Evolutionary conservation across 495 filamentous ascomycete genomes (phyloP).

Genomic region (Neurospora hispaniola): DNA sequence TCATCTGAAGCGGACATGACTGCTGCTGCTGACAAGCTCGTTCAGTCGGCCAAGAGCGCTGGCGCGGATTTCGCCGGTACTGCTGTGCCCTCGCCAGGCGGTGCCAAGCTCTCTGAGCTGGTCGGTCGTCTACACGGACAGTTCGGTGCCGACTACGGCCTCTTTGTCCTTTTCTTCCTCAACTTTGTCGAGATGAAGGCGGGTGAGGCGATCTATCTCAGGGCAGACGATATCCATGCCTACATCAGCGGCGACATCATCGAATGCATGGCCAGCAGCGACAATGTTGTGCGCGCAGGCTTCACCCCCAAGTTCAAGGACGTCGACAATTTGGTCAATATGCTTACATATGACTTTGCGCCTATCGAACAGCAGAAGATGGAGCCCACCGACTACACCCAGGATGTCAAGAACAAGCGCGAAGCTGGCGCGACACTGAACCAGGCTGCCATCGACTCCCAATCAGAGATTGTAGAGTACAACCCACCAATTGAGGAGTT

Average conservation of each 20-base stretch:
- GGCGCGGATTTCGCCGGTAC: slow-evolving; percentile 53
- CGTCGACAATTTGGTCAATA: slow-evolving; percentile 75
- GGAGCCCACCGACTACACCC: slow-evolving; percentile 57
- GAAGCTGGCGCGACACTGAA: slow-evolving; percentile 67
- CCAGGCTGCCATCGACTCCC: slow-evolving; percentile 62
- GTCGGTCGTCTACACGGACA: slow-evolving; percentile 59
- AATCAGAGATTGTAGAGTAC: slow-evolving; percentile 61
- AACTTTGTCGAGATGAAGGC: slow-evolving; percentile 49
- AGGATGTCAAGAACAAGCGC: not conserved
- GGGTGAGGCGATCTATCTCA: slow-evolving; percentile 92
- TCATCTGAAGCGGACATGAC: slow-evolving; percentile 54
- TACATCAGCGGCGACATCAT: slow-evolving; percentile 95
- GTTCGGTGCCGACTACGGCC: slow-evolving; percentile 35
- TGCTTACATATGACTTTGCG: slow-evolving; percentile 91
- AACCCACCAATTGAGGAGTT: slow-evolving; percentile 97
- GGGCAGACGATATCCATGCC: slow-evolving; percentile 93
- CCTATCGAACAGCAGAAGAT: slow-evolving; percentile 94
- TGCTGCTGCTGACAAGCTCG: slow-evolving; percentile 52
- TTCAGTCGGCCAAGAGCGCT: slow-evolving; percentile 56
- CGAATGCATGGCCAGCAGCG: slow-evolving; percentile 96
- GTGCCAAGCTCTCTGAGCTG: slow-evolving; percentile 63
- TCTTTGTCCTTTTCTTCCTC: slow-evolving; percentile 38
- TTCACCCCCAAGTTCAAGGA: slow-evolving; percentile 99
- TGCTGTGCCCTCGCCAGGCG: slow-evolving; percentile 10
- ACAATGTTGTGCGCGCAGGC: slow-evolving; percentile 95